Base-by-base conservation (phyloP, 2,329 filamentous ascomycete genomes). In the Aspergillus udagawae region DNA sequence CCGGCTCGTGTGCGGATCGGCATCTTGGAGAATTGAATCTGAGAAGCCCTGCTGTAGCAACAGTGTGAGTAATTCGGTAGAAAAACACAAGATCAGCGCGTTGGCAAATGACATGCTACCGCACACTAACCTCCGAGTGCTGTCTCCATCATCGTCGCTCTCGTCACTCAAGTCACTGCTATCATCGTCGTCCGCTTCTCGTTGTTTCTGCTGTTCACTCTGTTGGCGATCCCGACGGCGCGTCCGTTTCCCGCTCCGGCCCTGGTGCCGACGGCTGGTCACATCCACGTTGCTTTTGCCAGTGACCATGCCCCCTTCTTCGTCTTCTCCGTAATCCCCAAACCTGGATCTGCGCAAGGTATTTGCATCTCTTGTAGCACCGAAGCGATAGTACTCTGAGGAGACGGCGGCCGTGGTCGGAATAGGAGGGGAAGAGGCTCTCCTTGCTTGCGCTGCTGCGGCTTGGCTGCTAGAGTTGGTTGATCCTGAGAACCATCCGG, bases 11-110 rank as follows among this genome's bases (percentile, higher is more conserved):
- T 86, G 29, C 92, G 85, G 47, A 96, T 83, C 1, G 94, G 93
- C 90, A 97, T 93, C 76, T 97, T 97, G 51, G 89, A 86, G 74
- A 99, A 99, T 70, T 93, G 92, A 72, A 97, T 96, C 72, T 95
- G 91, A 2, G 89, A 88, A 48, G 90, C 88, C 54, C 89, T 81
- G 52, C n/a, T 49, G 27, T 23, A 17, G 38, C 41, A 57, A 72
- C 28, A 72, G 66, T 52, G 61, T 17, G 20, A 25, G 23, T 54
- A 45, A 56, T 28, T 12, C 32, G 5, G 21, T 20, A 10, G 29
- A 35, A 47, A 29, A 48, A 23, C 35, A 23, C 35, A 17, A 23
- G 29, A 10, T 25, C 27, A 51, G 23, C 52, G 50, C 47, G 12
- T 7, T 7, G 5, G 7, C 20, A 17, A 27, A 12, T 2, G 23